These are phyloP conservation scores for Claviceps digitariae DNA, from an alignment of 2,329 filamentous ascomycete genomes.

Conservation along the genomic window DNA sequence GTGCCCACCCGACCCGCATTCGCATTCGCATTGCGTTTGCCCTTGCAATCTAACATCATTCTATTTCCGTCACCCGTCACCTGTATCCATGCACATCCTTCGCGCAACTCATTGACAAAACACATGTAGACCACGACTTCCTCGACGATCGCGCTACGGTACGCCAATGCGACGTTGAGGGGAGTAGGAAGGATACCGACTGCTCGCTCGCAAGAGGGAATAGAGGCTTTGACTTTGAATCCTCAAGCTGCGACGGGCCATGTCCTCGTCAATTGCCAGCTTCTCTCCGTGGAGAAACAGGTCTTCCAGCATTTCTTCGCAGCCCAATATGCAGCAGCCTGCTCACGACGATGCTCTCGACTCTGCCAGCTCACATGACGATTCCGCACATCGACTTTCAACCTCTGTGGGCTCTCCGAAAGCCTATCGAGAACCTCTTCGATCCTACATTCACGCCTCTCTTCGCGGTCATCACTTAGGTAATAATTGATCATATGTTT, in stretches of 20 bases:
- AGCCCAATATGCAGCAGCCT: slow-evolving; percentile 15
- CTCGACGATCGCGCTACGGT: slow-evolving; percentile 8
- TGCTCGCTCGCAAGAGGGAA: not conserved
- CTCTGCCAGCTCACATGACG: slow-evolving; percentile 9
- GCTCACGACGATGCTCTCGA: slow-evolving; percentile 14
- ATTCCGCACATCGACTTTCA: slow-evolving; percentile 20
- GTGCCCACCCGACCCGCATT: no score
- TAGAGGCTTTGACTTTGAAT: not conserved
- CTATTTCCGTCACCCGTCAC: not conserved
- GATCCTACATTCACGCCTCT: slow-evolving; percentile 58
- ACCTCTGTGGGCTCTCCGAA: slow-evolving; percentile 23
- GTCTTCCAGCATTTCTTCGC: slow-evolving; percentile 23
- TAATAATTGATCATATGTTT: slow-evolving; percentile 19
- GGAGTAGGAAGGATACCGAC: not conserved
- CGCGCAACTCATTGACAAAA: not conserved
- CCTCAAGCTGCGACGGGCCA: slow-evolving; percentile 12
- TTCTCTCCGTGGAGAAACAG: slow-evolving; percentile 37
- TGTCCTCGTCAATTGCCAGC: slow-evolving; percentile 33
- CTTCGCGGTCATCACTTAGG: slow-evolving; percentile 44
- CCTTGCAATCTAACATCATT: not conserved
- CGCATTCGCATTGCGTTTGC: not conserved
- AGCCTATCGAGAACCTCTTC: slow-evolving; percentile 48
- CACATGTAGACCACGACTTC: not conserved
- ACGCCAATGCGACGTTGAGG: slow-evolving; percentile 6
- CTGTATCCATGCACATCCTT: not conserved